phyloP scores from a whole-genome alignment of 2,329 filamentous ascomycete genomes.

The Scytalidium lignicola region DNA sequence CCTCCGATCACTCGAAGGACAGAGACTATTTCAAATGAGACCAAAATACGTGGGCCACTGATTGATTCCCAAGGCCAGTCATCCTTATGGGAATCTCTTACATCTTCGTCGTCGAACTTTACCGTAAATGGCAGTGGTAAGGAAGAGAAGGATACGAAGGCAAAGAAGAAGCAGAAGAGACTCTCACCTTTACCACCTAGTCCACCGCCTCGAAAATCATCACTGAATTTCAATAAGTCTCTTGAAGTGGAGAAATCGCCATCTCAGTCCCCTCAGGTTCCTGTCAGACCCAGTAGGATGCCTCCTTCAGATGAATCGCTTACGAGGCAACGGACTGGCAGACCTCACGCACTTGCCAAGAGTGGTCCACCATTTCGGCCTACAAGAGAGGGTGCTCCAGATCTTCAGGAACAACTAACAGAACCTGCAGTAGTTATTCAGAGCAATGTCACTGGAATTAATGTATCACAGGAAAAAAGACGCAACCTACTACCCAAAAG shows the following conservation, averaged over 20 bases:
- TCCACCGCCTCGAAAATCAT: slow-evolving; percentile 58
- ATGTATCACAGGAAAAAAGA: slow-evolving; percentile 15
- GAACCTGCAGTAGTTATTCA: slow-evolving; percentile 52
- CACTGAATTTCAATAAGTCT: slow-evolving; percentile 44
- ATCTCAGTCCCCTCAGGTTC: slow-evolving; percentile 31
- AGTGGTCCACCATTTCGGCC: slow-evolving; percentile 51
- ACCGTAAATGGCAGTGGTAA: slow-evolving; percentile 53
- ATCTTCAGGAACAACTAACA: slow-evolving; percentile 52
- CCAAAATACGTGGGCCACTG: slow-evolving; percentile 31
- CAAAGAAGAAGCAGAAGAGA: slow-evolving; percentile 36
- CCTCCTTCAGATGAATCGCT: slow-evolving; percentile 10
- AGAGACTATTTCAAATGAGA: slow-evolving; percentile 49
- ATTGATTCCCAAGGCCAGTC: slow-evolving; percentile 54
- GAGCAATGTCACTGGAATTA: slow-evolving; percentile 44
- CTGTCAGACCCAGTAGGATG: slow-evolving; percentile 24
- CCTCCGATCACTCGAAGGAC: slow-evolving; percentile 57
- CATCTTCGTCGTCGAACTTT: slow-evolving; percentile 68
- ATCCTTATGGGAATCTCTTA: slow-evolving; percentile 63
- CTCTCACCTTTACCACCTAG: slow-evolving; percentile 48
- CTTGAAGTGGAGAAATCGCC: slow-evolving; percentile 34
- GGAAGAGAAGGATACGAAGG: slow-evolving; percentile 27
- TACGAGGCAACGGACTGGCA: slow-evolving; percentile 9
- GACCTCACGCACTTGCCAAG: slow-evolving; percentile 3
- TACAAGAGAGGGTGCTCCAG: slow-evolving; percentile 62
- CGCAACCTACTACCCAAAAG: slow-evolving; percentile 17